Percentiles rank a stretch among this genome's conserved stretches.
phyloP scores from a whole-genome alignment of 1,284 basidiomycete species.

The Cryptococcus sp. region DNA sequence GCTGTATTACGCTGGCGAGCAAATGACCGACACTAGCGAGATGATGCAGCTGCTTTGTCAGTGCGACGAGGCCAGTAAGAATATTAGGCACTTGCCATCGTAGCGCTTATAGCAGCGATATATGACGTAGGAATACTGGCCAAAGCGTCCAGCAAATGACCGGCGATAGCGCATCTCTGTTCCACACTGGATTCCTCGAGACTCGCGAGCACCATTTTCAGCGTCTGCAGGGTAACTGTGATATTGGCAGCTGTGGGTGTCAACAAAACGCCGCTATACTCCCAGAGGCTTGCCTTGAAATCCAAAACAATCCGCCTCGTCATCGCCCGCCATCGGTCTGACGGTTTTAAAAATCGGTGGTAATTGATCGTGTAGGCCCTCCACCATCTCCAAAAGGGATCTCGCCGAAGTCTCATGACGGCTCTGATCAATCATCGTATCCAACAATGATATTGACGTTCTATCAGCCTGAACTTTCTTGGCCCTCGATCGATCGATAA shows the following conservation, averaged over 20 bases:
- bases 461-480: too few relatives aligned
- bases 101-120: conserved; percentile 27
- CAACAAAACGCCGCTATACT: too few relatives aligned
- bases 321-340: conserved; percentile 13
- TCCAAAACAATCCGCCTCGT: conserved; percentile 12
- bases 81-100: conserved; percentile 17
- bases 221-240: conserved; percentile 17
- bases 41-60: conserved; percentile 16
- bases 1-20: conserved; percentile 19
- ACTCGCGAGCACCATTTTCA: conserved; percentile 18
- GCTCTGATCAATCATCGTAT: too few relatives aligned
- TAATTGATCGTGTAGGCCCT: too few relatives aligned
- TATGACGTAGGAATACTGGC: conserved; percentile 17
- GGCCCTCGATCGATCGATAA: too few relatives aligned
- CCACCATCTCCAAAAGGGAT: too few relatives aligned
- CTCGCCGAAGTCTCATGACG: too few relatives aligned
- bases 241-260: conserved; percentile 20
- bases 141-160: conserved; percentile 18
- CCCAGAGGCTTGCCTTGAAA: conserved; percentile 33
- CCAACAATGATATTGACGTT: too few relatives aligned
- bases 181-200: conserved; percentile 9
- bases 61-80: background rate
- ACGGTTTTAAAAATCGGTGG: conserved; percentile 12
- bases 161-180: conserved; percentile 17
- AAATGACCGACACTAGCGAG: conserved; percentile 21